Evolutionary conservation across 805 yeast species (phyloP).

Genomic region (Saccharomycopsis olivae): DNA sequence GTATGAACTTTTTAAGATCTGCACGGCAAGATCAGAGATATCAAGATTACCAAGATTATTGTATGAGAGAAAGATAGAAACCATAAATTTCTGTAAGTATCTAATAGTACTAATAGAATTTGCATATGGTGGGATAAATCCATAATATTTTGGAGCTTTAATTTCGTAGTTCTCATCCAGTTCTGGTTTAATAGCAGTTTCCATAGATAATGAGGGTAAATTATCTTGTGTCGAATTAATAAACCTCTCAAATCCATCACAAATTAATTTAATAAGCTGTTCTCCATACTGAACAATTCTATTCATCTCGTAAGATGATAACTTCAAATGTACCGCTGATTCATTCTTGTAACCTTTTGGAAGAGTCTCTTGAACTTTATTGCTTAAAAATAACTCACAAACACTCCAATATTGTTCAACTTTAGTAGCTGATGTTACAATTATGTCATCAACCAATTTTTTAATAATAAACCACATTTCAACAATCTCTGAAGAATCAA

Average conservation of each 20-base stretch:
- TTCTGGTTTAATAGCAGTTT: not conserved
- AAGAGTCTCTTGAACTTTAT: conserved; percentile 32
- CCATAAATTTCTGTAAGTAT: conserved; percentile 38
- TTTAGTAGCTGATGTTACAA: conserved; percentile 26
- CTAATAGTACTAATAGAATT: conserved; percentile 51
- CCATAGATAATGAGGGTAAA: conserved; percentile 3
- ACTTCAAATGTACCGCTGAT: conserved; percentile 28
- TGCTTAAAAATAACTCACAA: conserved; percentile 43
- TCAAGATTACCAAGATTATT: conserved; percentile 35
- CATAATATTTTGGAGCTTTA: conserved; percentile 29
- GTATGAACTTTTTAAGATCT: conserved; percentile 28
- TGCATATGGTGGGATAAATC: conserved; percentile 54
- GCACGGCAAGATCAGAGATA: conserved; percentile 27
- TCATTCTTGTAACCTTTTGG: conserved; percentile 32
- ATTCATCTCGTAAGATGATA: conserved; percentile 34
- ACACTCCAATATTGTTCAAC: conserved; percentile 44
- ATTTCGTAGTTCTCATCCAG: conserved; percentile 19
- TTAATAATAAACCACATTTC: conserved; percentile 50
- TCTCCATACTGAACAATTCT: conserved; percentile 31
- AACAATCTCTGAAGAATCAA: conserved; percentile 44
- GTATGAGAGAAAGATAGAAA: conserved; percentile 31
- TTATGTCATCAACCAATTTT: conserved; percentile 32
- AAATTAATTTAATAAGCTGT: conserved; percentile 28
- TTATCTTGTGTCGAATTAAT: conserved; percentile 27
- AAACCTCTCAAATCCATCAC: conserved; percentile 23